Evolutionary conservation across 2,329 filamentous ascomycete species (phyloP), one percentile per base, ranked within the genome.

Genomic region (Diaporthe sp.): DNA sequence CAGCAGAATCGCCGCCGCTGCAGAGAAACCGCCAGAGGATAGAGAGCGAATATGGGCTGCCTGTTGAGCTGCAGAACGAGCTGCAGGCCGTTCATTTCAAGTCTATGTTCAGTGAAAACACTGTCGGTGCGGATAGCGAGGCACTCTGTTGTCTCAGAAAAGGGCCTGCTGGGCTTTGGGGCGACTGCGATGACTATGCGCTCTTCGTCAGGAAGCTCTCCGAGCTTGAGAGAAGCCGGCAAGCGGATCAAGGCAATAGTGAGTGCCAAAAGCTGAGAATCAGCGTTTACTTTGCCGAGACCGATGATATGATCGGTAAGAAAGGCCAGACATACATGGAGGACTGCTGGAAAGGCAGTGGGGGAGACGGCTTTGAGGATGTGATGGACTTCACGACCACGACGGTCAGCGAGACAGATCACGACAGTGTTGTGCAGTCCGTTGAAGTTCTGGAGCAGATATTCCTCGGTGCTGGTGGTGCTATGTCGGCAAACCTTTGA

Each of bases 91-190:
- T 22, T 0, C 37, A 47, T 2, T 10, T 73, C 25, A 55, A 37
- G 32, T 22, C 55, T 30, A 75, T 58, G 44, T 58, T 70, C 47
- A 30, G 53, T 8, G 73, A 73, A 17, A 65, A 63, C 63, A 73
- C 37, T 15, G 70, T 73, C 39, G 73, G 73, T 5, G 73, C 73
- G 15, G 39, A 75, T 51, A 75, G 73, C 55, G 73, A 75, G 55
- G 73, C 73, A 17, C 37, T 73, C 4, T 56, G 35, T 19, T 73
- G 70, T 22, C 47, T 75, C 15, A 51, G 61, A 51, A 75, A 73
- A 35, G 73, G 73, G 8, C 73, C 73, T 37, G 71, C 15, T 19
- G 73, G 44, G 19, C 25, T 63, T 15, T 75, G 73, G 73, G 63
- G 53, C n/a, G 53, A 39, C 5, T 75, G 73, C 25, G 61, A 75